phyloP scores from a whole-genome alignment of 305 asterid species.

The Euphrasia arctica region DNA sequence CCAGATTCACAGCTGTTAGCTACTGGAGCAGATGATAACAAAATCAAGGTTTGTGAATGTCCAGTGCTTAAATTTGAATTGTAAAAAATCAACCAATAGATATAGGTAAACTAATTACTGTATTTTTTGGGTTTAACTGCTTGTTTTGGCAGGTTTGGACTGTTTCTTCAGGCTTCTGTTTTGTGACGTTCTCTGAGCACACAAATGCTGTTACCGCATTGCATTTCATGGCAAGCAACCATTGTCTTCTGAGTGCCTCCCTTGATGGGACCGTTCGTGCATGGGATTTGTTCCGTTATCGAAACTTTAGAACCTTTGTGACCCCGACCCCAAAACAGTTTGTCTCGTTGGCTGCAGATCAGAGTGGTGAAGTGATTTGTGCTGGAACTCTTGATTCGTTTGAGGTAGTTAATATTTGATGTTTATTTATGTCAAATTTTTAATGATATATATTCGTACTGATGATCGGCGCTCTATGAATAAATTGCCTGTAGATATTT shows the following conservation, averaged over 20 bases:
- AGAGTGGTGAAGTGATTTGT: slow-evolving; percentile 97
- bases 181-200: slow-evolving; percentile 93
- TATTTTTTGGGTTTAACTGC: neutral
- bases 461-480: slow-evolving; percentile 19
- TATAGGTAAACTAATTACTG: neutral
- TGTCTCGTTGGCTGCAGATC: slow-evolving; percentile 92
- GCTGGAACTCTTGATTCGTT: slow-evolving; percentile 99
- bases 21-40: slow-evolving; percentile 98
- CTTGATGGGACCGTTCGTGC: slow-evolving; percentile 99
- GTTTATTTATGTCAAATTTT: slow-evolving; percentile 18
- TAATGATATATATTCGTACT: slow-evolving; percentile 25
- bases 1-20: slow-evolving; percentile 96
- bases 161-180: slow-evolving; percentile 88
- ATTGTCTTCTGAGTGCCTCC: slow-evolving; percentile 93
- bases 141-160: slow-evolving; percentile 81
- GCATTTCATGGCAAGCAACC: slow-evolving; percentile 83
- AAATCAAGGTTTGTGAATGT: slow-evolving; percentile 64
- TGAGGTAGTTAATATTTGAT: slow-evolving; percentile 56
- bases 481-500: slow-evolving; percentile 55
- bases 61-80: slow-evolving; percentile 11
- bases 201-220: slow-evolving; percentile 91
- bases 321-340: slow-evolving; percentile 93
- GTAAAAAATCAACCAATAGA: slow-evolving; percentile 1
- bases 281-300: slow-evolving; percentile 90
- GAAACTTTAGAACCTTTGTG: slow-evolving; percentile 90